Base-by-base conservation (phyloP, 352 stramenopile species). In the Phytophthora tentaculata region DNA sequence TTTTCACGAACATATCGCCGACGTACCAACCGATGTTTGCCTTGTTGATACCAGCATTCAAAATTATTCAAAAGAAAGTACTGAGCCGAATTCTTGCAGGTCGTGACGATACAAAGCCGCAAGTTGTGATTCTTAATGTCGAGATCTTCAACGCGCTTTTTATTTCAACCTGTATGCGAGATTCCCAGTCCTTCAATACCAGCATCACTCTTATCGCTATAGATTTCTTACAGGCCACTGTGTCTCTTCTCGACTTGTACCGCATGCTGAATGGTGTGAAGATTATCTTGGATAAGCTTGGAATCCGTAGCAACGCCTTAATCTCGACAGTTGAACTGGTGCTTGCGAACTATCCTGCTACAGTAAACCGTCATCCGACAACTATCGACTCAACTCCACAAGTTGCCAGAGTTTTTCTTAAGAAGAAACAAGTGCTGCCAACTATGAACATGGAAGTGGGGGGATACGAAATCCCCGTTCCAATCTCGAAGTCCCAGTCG, bases 1-100 rank as follows among this genome's bases (percentile, higher is more conserved):
- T 65, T 4, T 73, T 73, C 49, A 44, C 48, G 0, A 73, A 60
- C 9, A 39, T 73, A 17, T 53, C 19, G 10, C 19, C 65, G 0
- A 52, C 19, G 10, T 20, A 76, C 14, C 80, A 88, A 51, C 71
- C 69, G 0, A 16, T 50, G 0, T 83, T 79, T 19, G 61, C 80
- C 1, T 28, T 86, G 9, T 2, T 86, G 4, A 61, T 86, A 0
- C 77, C 80, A 2, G 26, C 65, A 0, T 65, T 85, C 24, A 88
- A 86, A 52, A 53, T 85, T 16, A 19, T 59, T 7, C 53, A 70
- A 41, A 86, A 80, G 51, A 84, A 86, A 53, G 61, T 69, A 10
- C 16, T 65, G 0, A 69, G 53, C 6, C 60, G 66, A 3, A 57
- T 73, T 19, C 66, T 73, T 1, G 29, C 45, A 16, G 66, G 60